A percentile compares a stretch with the other conserved stretches of the same genome.
These are phyloP conservation scores for Gossypium ekmanianum DNA, from an alignment of 345 rosid genomes.

Conservation along the genomic window DNA sequence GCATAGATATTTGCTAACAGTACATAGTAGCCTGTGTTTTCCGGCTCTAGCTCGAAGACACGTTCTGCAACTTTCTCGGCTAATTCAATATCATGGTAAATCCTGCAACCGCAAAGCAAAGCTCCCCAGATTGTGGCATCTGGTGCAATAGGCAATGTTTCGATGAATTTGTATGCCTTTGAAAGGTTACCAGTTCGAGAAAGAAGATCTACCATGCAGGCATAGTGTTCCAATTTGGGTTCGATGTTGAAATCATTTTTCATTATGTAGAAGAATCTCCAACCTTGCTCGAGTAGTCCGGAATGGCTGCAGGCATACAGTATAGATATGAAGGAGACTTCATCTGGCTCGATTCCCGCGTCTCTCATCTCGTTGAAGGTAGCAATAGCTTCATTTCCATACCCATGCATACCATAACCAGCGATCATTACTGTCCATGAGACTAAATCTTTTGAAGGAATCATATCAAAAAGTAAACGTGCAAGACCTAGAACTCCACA, in stretches of 20 bases:
- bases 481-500: slow-evolving; percentile 60
- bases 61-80: slow-evolving; percentile 67
- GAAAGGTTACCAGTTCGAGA: slow-evolving; percentile 50
- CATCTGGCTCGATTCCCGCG: slow-evolving; percentile 50
- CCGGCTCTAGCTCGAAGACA: slow-evolving; percentile 63
- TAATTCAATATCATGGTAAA: slow-evolving; percentile 54
- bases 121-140: slow-evolving; percentile 77
- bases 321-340: slow-evolving; percentile 58
- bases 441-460: slow-evolving; percentile 56
- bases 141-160: slow-evolving; percentile 61
- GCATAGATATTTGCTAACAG: slow-evolving; percentile 69
- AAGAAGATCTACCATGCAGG: slow-evolving; percentile 71
- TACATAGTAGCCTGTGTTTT: slow-evolving; percentile 60
- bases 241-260: slow-evolving; percentile 53
- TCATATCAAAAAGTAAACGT: slow-evolving; percentile 45
- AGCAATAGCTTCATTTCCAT: slow-evolving; percentile 59
- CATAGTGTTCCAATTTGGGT: slow-evolving; percentile 64
- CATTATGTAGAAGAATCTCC: slow-evolving; percentile 68
- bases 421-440: slow-evolving; percentile 81
- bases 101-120: slow-evolving; percentile 65
- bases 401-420: slow-evolving; percentile 83
- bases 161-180: slow-evolving; percentile 51
- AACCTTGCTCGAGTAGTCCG: slow-evolving; percentile 66
- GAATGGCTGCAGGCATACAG: slow-evolving; percentile 73
- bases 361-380: slow-evolving; percentile 47